These are phyloP conservation scores for Monilinia laxa DNA, from an alignment of 2,329 filamentous ascomycete genomes.

Conservation along the genomic window DNA sequence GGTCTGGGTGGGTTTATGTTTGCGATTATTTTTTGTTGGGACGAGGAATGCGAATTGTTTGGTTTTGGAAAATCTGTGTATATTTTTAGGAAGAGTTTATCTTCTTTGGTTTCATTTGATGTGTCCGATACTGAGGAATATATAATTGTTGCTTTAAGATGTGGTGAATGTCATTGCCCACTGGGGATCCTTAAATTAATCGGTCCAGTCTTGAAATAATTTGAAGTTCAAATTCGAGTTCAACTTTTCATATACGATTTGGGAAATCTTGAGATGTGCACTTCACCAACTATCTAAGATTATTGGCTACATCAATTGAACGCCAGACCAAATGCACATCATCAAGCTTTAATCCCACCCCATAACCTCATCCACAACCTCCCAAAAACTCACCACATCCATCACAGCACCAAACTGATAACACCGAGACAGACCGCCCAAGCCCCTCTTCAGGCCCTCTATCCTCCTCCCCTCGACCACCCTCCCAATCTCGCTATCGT, in stretches of 20 bases:
- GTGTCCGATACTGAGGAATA: accelerated
- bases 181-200: background rate
- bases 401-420: conserved; percentile 37
- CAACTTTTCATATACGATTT: background rate
- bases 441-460: conserved; percentile 30
- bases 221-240: background rate
- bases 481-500: conserved; percentile 17
- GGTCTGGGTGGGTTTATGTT: background rate
- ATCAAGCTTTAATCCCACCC: background rate
- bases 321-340: background rate
- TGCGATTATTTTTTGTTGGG: background rate
- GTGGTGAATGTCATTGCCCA: background rate
- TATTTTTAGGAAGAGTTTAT: background rate
- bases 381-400: conserved; percentile 34
- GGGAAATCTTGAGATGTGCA: no score
- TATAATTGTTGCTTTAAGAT: no score
- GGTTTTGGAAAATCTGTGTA: background rate
- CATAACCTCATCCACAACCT: conserved; percentile 29
- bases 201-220: no score
- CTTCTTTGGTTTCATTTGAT: background rate
- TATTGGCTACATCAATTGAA: background rate
- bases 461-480: conserved; percentile 21
- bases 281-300: background rate
- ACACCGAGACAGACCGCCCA: conserved; percentile 32
- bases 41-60: background rate